Evolutionary conservation across 1,284 basidiomycete species (phyloP), one percentile per base, ranked within the genome.

Genomic region (Moniliella sp.): DNA sequence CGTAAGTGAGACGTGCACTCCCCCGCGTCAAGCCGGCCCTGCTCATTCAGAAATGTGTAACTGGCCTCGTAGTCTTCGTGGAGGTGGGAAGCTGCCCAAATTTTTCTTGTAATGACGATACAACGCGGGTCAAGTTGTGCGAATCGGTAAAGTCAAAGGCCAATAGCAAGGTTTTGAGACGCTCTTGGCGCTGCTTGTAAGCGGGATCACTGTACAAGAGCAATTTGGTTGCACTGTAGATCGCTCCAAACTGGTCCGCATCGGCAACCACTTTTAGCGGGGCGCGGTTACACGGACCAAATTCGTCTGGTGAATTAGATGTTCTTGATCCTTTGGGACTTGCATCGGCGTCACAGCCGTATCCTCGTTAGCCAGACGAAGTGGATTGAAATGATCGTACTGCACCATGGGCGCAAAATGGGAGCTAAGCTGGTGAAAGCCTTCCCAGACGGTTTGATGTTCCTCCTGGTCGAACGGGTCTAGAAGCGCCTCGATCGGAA

Each of bases 371-470:
- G n/a, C n/a, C n/a, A n/a, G n/a, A n/a, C n/a, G n/a, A n/a, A n/a
- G n/a, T n/a, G n/a, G n/a, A n/a, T n/a, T n/a, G 67, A 93, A 93
- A 59, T 81, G 83, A 67, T 97, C 88, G 56, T 86, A 81, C 33
- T 76, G 74, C n/a, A n/a, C n/a, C n/a, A n/a, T n/a, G n/a, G n/a
- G n/a, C n/a, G n/a, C n/a, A n/a, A n/a, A n/a, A n/a, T n/a, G n/a
- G n/a, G n/a, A n/a, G n/a, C n/a, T n/a, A n/a, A n/a, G n/a, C n/a
- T n/a, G n/a, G n/a, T n/a, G n/a, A n/a, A n/a, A n/a, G n/a, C n/a
- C n/a, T n/a, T n/a, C n/a, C n/a, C n/a, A n/a, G n/a, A n/a, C n/a
- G n/a, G n/a, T n/a, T n/a, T n/a, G n/a, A n/a, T n/a, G n/a, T n/a
- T n/a, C n/a, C n/a, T n/a, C n/a, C n/a, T n/a, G n/a, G n/a, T n/a